A percentile compares a stretch with the other conserved stretches of the same genome.
These are phyloP conservation scores for Syncephalis fuscata DNA, from an alignment of 371 early-diverging fungal species.

Conservation along the genomic window DNA sequence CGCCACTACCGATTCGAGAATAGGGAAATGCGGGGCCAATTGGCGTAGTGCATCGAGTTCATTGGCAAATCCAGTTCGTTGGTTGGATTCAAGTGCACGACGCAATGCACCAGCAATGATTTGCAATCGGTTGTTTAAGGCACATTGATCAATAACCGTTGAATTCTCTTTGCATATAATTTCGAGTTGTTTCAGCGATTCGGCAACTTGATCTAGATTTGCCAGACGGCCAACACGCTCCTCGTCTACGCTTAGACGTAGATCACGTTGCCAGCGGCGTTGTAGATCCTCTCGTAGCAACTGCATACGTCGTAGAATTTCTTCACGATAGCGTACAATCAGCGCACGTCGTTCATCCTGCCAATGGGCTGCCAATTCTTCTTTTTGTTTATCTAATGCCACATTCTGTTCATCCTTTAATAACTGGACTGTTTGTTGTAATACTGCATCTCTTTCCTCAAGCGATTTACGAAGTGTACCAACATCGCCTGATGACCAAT, in stretches of 20 bases:
- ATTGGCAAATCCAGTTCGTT: conserved; percentile 35
- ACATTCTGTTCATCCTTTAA: not conserved
- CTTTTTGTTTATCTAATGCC: not conserved
- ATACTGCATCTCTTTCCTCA: not conserved
- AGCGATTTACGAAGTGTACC: not conserved
- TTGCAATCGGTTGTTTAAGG: conserved; percentile 32
- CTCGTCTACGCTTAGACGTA: conserved; percentile 62
- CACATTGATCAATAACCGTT: conserved; percentile 29
- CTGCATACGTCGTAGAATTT: not conserved
- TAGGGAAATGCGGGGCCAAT: conserved; percentile 25
- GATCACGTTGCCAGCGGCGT: conserved; percentile 38
- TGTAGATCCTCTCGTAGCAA: conserved; percentile 31
- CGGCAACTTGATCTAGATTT: conserved; percentile 57
- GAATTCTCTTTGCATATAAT: conserved; percentile 35
- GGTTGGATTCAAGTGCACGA: conserved; percentile 17
- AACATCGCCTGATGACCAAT: too few species aligned
- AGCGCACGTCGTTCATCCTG: not conserved
- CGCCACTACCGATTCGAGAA: conserved; percentile 43
- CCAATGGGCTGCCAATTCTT: not conserved
- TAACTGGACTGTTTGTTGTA: not conserved
- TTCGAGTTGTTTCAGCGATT: conserved; percentile 59
- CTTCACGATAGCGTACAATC: not conserved
- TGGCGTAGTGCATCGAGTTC: conserved; percentile 47
- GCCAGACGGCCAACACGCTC: conserved; percentile 87
- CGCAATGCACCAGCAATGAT: conserved; percentile 33